phyloP scores from a whole-genome alignment of 2,329 filamentous ascomycete genomes.

The Trichoderma sp. region DNA sequence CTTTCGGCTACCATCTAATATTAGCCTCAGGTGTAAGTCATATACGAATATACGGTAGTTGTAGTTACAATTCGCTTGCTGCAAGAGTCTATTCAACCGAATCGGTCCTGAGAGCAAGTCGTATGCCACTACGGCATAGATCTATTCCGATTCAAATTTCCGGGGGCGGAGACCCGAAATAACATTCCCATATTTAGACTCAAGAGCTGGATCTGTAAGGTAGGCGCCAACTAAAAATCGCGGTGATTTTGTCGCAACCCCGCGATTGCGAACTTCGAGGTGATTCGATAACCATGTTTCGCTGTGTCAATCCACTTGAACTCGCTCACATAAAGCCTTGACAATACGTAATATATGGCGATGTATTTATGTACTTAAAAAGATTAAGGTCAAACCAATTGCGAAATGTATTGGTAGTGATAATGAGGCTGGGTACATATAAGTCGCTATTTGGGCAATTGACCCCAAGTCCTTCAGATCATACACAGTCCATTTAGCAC shows the following conservation, averaged over 20 bases:
- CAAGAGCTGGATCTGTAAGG: background rate
- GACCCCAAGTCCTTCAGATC: background rate
- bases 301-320: no score
- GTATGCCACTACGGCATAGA: background rate
- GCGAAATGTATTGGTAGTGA: no score
- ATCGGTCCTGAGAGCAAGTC: background rate
- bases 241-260: background rate
- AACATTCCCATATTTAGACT: background rate
- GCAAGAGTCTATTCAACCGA: background rate
- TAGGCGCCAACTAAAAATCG: background rate
- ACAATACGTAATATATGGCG: background rate
- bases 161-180: background rate
- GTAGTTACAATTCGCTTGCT: no score
- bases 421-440: no score
- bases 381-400: background rate
- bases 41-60: background rate
- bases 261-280: no score
- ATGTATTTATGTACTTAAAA: background rate
- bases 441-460: background rate
- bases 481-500: accelerated
- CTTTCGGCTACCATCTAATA: no score
- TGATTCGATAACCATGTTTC: no score
- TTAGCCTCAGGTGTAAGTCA: background rate
- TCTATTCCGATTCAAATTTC: no score
- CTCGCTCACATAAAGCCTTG: no score